phyloP scores from a whole-genome alignment of 257 asterid genomes.

The Nicotiana tabacum region DNA sequence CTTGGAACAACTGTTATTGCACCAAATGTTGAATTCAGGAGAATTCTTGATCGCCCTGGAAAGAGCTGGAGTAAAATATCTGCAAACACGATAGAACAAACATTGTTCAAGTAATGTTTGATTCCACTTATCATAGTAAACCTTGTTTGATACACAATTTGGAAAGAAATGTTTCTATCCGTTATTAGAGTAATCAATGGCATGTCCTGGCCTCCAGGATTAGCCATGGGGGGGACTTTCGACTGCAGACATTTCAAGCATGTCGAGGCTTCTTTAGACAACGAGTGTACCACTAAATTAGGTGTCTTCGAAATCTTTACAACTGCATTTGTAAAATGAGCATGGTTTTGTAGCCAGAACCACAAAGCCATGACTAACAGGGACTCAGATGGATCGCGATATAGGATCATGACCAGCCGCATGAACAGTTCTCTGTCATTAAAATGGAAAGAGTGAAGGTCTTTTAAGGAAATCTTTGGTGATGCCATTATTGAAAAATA shows the following conservation, averaged over 20 bases:
- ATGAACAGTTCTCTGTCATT: constrained; percentile 10
- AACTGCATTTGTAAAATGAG: not conserved
- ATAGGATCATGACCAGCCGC: not conserved
- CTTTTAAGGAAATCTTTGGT: not conserved
- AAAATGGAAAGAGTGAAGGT: constrained; percentile 5
- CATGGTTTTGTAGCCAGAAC: not conserved
- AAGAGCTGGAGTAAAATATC: constrained; percentile 10
- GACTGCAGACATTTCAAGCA: not conserved
- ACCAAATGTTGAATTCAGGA: constrained; percentile 10
- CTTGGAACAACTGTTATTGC: not conserved
- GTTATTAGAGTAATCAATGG: not conserved
- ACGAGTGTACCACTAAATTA: not conserved
- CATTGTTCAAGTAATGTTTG: constrained; percentile 6
- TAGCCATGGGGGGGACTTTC: not conserved
- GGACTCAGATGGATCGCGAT: constrained; percentile 4
- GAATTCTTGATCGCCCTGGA: not conserved
- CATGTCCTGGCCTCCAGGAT: not conserved
- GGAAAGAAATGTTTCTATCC: not conserved
- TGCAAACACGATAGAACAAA: constrained; percentile 2
- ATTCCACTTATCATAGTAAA: constrained; percentile 13
- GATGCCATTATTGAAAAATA: not conserved
- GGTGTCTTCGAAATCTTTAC: not conserved
- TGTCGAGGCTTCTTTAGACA: not conserved
- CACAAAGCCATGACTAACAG: constrained; percentile 12
- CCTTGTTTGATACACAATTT: not conserved